phyloP scores from a whole-genome alignment of 2,329 filamentous ascomycete species.

The Dactylella cylindrospora region DNA sequence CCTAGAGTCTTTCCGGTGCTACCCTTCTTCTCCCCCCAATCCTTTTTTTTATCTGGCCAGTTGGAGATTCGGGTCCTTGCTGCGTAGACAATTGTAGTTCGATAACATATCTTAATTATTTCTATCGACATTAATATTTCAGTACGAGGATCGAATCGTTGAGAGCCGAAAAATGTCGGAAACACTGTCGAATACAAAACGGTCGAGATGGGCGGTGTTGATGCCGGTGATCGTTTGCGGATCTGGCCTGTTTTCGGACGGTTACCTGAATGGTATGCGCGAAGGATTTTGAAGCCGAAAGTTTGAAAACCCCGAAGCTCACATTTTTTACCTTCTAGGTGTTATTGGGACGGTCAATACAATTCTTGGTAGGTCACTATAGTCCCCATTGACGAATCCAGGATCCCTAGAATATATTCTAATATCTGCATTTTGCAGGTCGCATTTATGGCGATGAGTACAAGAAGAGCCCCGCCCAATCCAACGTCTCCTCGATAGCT shows the following conservation, averaged over 20 bases:
- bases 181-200: constrained; percentile 3
- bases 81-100: not conserved
- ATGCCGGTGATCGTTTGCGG: constrained; percentile 85
- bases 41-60: too few species aligned
- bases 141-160: too few species aligned
- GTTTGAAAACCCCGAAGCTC: too few species aligned
- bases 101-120: constrained; percentile 17
- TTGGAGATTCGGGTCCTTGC: constrained; percentile 17
- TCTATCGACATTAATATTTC: too few species aligned
- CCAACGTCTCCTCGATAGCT: constrained; percentile 77
- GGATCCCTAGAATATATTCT: too few species aligned
- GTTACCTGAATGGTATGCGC: constrained; percentile 81
- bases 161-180: constrained; percentile 33
- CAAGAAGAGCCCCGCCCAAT: constrained; percentile 66
- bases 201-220: constrained; percentile 57
- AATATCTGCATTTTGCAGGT: too few species aligned
- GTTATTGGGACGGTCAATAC: constrained; percentile 88
- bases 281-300: too few species aligned
- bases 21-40: constrained; percentile 20
- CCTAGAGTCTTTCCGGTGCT: constrained; percentile 15
- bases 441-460: constrained; percentile 71
- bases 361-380: constrained; percentile 57
- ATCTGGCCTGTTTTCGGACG: constrained; percentile 85
- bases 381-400: too few species aligned
- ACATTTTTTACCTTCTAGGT: constrained; percentile 7